These are phyloP conservation scores for Fragaria iinumae DNA, from an alignment of 306 rosid species.

Conservation along the genomic window DNA sequence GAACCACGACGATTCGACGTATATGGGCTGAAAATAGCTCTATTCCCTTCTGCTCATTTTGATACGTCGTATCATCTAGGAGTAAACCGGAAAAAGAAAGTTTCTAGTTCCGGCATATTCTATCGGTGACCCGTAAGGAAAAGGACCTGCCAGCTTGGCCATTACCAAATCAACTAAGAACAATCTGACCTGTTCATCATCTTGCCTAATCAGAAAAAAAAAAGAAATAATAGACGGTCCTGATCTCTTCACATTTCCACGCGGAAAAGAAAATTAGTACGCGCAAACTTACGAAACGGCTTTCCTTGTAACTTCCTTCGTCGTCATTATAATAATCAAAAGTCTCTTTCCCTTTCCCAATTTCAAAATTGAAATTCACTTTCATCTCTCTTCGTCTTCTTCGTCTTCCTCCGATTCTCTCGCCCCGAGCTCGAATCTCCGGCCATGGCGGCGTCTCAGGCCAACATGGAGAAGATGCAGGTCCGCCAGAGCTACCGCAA, in stretches of 20 bases:
- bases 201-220: background rate
- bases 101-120: too few relatives aligned
- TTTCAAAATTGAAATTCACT: background rate
- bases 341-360: background rate
- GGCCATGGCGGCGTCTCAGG: constrained; percentile 68
- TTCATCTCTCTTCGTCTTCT: too few relatives aligned
- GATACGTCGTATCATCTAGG: too few relatives aligned
- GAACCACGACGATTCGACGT: too few relatives aligned
- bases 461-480: constrained; percentile 74
- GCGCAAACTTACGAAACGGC: too few relatives aligned
- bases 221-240: background rate
- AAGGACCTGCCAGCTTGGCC: background rate
- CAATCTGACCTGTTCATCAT: background rate
- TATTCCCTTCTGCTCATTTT: too few relatives aligned
- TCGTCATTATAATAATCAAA: background rate
- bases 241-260: background rate
- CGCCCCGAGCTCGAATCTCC: background rate
- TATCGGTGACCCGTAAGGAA: background rate
- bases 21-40: too few relatives aligned
- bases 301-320: background rate
- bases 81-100: too few relatives aligned
- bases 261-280: background rate
- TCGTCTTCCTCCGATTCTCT: background rate
- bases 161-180: background rate
- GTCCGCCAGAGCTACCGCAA: constrained; percentile 72